Base-by-base conservation (phyloP, 1,284 basidiomycete genomes). In the Ceratobasidium sp. region DNA sequence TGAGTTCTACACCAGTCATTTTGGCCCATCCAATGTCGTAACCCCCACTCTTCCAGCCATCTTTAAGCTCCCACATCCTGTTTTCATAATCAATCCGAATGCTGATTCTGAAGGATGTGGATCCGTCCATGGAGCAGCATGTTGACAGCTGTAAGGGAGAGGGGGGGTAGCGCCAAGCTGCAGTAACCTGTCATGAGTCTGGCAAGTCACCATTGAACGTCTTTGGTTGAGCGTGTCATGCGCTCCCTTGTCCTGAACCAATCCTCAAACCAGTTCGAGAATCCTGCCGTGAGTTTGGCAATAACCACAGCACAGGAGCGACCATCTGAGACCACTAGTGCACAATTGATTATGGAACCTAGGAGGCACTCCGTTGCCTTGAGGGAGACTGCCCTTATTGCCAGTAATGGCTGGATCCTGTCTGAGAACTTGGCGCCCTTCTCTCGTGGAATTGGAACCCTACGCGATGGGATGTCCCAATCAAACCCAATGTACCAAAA, bases 1-100 rank as follows among this genome's bases (percentile, higher is more conserved):
- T 81, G 2, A 85, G 77, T 63, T 84, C 84, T 3, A 84, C 79
- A 0, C 83, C 84, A 4, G 83, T 79, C 73, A 82, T 80, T 24
- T 72, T 66, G 31, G 72, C 72, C 72, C 72, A 74, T 2, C 72
- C 48, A 22, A 74, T 74, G n/a, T 75, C 73, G n/a, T 51, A 22
- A 14, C 66, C 66, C 1, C 56, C 2, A 3, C 29, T 6, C 5
- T 75, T 31, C 73, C 73, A 75, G 19, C 66, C 54, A 6, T 31
- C 22, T 5, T 1, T 2, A 1, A 73, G 50, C 24, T 29, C 27
- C 73, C 73, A 75, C 8, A 33, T 51, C 8, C 24, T n/a, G 11
- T 51, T 56, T 8, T 56, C 15, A 15, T 48, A 24, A 44, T 15
- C 24, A n/a, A 44, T 24, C 15, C 63, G n/a, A 7, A 76, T 24